Evolutionary conservation across 345 rosid species (phyloP).

Genomic region (Gossypium thurberi): DNA sequence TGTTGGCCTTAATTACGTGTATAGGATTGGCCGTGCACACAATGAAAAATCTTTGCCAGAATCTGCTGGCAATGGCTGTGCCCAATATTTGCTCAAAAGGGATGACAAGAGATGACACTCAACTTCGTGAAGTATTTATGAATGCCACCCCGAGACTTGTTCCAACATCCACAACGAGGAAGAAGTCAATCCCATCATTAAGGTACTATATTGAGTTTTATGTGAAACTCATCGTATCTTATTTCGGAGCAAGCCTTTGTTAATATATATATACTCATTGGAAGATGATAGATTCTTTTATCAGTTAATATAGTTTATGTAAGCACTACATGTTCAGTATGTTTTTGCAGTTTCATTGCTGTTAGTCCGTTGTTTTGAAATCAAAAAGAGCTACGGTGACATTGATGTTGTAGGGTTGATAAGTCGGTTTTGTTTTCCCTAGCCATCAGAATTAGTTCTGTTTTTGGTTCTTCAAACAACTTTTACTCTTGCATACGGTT

Average conservation of each 20-base stretch:
- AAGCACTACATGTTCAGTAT: no score
- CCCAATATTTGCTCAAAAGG: neutral
- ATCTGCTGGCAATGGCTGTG: neutral
- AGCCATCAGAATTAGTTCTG: no score
- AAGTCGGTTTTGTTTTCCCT: no score
- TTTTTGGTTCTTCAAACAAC: no score
- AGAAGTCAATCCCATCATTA: slow-evolving; percentile 1
- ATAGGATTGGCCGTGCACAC: slow-evolving; percentile 25
- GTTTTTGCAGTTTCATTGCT: no score
- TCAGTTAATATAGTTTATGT: neutral
- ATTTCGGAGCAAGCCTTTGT: slow-evolving; percentile 4
- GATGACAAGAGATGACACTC: neutral
- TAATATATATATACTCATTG: slow-evolving; percentile 1
- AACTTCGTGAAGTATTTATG: neutral
- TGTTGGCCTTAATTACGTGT: slow-evolving; percentile 49
- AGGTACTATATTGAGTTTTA: slow-evolving; percentile 6
- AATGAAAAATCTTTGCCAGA: slow-evolving; percentile 14
- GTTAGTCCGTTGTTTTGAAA: no score
- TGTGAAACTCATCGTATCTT: slow-evolving; percentile 1
- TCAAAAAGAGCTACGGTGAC: no score
- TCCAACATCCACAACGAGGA: neutral
- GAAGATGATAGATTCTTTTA: neutral
- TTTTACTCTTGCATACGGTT: no score
- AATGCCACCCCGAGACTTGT: neutral
- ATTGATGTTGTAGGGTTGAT: no score